Evolutionary conservation across 768 basidiomycete genomes (phyloP).

Genomic region (Holtermanniella nyarrowii): DNA sequence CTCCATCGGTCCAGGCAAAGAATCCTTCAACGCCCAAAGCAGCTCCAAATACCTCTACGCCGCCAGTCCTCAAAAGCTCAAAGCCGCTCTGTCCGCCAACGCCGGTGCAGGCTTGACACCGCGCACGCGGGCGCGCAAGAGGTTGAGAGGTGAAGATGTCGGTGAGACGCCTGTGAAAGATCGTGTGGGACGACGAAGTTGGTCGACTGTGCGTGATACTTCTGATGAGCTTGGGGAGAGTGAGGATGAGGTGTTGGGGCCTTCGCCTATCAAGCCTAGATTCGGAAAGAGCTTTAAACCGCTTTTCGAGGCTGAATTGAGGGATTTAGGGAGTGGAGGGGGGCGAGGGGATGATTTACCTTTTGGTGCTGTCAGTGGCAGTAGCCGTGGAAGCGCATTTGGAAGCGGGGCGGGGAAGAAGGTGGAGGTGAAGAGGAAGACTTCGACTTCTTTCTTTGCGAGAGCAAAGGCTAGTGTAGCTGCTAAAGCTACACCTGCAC

Average conservation of each 20-base stretch:
- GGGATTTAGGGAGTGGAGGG: too few species aligned
- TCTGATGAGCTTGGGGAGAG: slow-evolving; percentile 3
- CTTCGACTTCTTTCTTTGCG: too few species aligned
- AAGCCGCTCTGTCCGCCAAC: slow-evolving; percentile 21
- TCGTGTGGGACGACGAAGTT: slow-evolving; percentile 2
- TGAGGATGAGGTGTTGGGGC: not conserved
- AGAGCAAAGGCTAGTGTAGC: too few species aligned
- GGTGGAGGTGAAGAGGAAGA: too few species aligned
- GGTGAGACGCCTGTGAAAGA: slow-evolving; percentile 32
- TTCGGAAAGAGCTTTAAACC: too few species aligned
- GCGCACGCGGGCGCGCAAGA: slow-evolving; percentile 25
- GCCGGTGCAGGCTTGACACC: slow-evolving; percentile 20
- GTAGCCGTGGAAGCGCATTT: too few species aligned
- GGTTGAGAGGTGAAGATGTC: slow-evolving; percentile 25
- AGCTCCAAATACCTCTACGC: slow-evolving; percentile 26
- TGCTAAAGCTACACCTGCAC: too few species aligned
- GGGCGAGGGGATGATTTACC: too few species aligned
- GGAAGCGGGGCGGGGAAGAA: too few species aligned
- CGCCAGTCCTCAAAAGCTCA: slow-evolving; percentile 22
- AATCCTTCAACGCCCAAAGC: slow-evolving; percentile 1
- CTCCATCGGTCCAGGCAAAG: not conserved
- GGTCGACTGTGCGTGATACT: not conserved
- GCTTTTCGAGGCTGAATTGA: too few species aligned
- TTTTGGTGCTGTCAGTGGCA: too few species aligned
- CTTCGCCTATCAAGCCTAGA: too few species aligned